These are phyloP conservation scores for Pythium guiyangense DNA, from an alignment of 352 stramenopile genomes.

Conservation along the genomic window DNA sequence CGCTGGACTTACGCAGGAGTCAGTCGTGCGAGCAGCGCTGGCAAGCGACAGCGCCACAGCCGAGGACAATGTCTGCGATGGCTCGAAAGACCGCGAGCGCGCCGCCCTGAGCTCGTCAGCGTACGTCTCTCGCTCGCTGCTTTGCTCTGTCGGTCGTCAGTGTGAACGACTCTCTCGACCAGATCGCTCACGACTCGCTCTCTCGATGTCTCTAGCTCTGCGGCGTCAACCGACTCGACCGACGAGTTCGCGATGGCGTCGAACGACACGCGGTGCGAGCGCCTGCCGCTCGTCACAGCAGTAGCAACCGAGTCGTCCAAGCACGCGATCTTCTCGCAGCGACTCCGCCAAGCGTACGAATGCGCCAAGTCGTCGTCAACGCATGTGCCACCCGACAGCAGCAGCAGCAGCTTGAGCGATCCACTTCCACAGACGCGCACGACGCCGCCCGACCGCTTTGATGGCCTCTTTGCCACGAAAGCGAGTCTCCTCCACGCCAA, in stretches of 20 bases:
- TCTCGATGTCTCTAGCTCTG: constrained; percentile 18
- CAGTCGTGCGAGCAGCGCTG: neutral
- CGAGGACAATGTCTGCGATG: neutral
- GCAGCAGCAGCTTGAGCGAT: too few relatives aligned
- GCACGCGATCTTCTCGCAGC: constrained; percentile 28
- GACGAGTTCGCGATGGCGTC: constrained; percentile 10
- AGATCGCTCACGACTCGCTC: too few relatives aligned
- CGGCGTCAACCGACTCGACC: constrained; percentile 26
- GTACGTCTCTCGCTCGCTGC: neutral
- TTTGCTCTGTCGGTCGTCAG: too few relatives aligned
- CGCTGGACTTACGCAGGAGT: constrained; percentile 20
- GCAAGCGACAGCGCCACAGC: neutral
- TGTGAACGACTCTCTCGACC: too few relatives aligned
- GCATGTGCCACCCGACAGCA: neutral
- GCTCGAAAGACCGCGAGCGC: neutral
- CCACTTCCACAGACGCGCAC: too few relatives aligned
- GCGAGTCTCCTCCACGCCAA: constrained; percentile 20
- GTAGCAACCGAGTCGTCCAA: constrained; percentile 4
- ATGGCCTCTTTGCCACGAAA: constrained; percentile 7
- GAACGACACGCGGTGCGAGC: neutral
- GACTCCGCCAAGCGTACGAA: constrained; percentile 48
- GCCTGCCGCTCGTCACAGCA: neutral
- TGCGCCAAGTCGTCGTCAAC: constrained; percentile 35
- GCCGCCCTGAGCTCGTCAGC: neutral
- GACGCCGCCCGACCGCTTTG: constrained; percentile 1